These are phyloP conservation scores for Hyaloraphidium curvatum DNA, from an alignment of 192 early-diverging fungal genomes.

Conservation along the genomic window DNA sequence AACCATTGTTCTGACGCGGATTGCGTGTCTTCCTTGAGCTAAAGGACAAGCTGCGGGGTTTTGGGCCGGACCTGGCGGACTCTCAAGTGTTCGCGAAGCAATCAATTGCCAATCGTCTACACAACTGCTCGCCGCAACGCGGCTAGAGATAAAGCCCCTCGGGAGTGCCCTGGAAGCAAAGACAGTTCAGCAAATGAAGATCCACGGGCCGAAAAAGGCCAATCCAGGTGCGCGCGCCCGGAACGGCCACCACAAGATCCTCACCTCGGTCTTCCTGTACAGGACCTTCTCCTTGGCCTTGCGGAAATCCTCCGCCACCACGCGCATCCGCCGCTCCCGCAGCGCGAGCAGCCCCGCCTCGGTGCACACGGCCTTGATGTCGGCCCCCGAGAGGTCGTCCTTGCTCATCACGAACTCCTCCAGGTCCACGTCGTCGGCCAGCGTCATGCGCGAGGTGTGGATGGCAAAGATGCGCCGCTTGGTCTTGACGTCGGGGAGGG, in stretches of 20 bases:
- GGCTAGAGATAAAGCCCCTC: constrained; percentile 85
- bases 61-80: not conserved
- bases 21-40: not conserved
- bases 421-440: constrained; percentile 88
- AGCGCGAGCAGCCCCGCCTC: constrained; percentile 95
- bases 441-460: constrained; percentile 83
- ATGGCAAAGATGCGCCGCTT: constrained; percentile 96
- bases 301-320: constrained; percentile 86
- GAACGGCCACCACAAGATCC: no score
- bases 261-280: constrained; percentile 80
- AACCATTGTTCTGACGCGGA: not conserved
- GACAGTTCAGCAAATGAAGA: not conserved
- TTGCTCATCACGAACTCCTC: constrained; percentile 99
- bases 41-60: not conserved
- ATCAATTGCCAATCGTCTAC: not conserved
- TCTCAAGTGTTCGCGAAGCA: not conserved
- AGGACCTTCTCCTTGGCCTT: constrained; percentile 99
- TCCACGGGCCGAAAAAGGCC: not conserved
- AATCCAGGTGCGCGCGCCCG: not conserved
- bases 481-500: constrained; percentile 86
- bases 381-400: constrained; percentile 95
- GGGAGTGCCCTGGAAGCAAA: constrained; percentile 62
- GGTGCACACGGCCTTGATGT: constrained; percentile 99
- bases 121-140: no score
- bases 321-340: constrained; percentile 96